Conservation (phyloP, 768 basidiomycete genomes). For the Tylopilus plumbeoviolaceoides region DNA sequence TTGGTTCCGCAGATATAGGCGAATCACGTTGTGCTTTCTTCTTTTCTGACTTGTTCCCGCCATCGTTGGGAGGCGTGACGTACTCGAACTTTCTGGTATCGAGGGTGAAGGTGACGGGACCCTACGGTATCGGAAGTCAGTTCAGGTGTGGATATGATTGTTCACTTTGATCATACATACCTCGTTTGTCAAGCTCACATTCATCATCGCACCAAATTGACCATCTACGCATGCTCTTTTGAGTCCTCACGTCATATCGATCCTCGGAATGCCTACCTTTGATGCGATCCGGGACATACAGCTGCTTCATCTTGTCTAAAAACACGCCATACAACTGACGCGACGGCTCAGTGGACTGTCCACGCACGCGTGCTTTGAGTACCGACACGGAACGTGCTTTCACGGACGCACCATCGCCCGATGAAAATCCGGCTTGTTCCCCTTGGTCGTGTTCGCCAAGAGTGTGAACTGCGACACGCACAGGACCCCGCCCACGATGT, state of each 20-base stretch:
- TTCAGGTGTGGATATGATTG: background rate
- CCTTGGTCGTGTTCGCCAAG: conserved; percentile 81
- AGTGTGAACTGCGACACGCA: conserved; percentile 96
- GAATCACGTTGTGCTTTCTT: conserved; percentile 5
- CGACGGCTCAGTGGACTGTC: conserved; percentile 65
- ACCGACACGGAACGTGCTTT: background rate
- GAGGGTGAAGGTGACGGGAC: conserved; percentile 81
- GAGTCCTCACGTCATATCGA: background rate
- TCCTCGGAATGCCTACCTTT: conserved; percentile 48
- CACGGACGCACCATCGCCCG: conserved; percentile 71
- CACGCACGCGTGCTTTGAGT: background rate
- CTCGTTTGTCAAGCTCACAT: conserved; percentile 83
- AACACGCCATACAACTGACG: conserved; percentile 69
- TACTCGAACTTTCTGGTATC: conserved; percentile 81
- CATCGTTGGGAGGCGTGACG: conserved; percentile 28
- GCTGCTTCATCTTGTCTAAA: conserved; percentile 57
- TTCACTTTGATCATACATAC: conserved; percentile 43
- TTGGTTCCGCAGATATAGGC: conserved; percentile 4
- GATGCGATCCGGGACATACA: conserved; percentile 73
- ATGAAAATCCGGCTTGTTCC: conserved; percentile 91
- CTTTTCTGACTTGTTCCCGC: conserved; percentile 8
- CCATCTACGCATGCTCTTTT: conserved; percentile 54
- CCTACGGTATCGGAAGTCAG: conserved; percentile 38
- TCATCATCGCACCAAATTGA: conserved; percentile 97
- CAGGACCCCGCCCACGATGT: conserved; percentile 85